phyloP scores from a whole-genome alignment of 2,329 filamentous ascomycete species.

The Penicillium sp. region DNA sequence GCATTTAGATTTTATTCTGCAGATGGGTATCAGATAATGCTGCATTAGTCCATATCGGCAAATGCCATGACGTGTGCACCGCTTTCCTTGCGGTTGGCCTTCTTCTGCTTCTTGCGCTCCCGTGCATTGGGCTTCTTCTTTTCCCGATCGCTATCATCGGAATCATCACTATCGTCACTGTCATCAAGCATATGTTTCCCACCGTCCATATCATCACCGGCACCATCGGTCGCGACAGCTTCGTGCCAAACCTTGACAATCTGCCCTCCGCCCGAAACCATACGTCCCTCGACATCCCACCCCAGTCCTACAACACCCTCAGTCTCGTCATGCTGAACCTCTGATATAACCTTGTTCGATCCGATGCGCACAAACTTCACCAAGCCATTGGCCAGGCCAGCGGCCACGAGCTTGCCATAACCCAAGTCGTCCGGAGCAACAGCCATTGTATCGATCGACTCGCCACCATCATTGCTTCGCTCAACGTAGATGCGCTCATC shows the following conservation, averaged over 20 bases:
- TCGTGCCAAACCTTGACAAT: constrained; percentile 90
- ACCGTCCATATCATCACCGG: constrained; percentile 41
- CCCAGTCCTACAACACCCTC: constrained; percentile 80
- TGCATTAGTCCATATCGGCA: constrained; percentile 41
- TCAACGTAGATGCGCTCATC: constrained; percentile 84
- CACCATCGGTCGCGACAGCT: constrained; percentile 56
- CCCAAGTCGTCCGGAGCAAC: constrained; percentile 70
- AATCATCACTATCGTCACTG: constrained; percentile 43
- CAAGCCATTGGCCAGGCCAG: constrained; percentile 78
- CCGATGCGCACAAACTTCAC: constrained; percentile 77
- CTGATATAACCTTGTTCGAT: constrained; percentile 67
- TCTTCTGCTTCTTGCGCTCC: constrained; percentile 51
- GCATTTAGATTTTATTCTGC: constrained; percentile 3
- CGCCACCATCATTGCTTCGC: constrained; percentile 61
- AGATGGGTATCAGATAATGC: constrained; percentile 24
- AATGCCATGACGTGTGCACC: constrained; percentile 46
- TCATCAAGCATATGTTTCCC: constrained; percentile 43
- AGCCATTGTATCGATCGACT: constrained; percentile 78
- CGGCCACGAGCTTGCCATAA: constrained; percentile 65
- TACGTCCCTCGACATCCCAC: constrained; percentile 80
- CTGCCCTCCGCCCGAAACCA: constrained; percentile 86
- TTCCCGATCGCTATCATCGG: constrained; percentile 53
- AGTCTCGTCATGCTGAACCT: constrained; percentile 76
- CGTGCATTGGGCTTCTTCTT: constrained; percentile 16
- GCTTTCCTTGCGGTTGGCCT: constrained; percentile 46